Percentiles rank a stretch among this genome's conserved stretches.
These are phyloP conservation scores for Striga asiatica DNA, from an alignment of 257 asterid genomes.

Conservation along the genomic window DNA sequence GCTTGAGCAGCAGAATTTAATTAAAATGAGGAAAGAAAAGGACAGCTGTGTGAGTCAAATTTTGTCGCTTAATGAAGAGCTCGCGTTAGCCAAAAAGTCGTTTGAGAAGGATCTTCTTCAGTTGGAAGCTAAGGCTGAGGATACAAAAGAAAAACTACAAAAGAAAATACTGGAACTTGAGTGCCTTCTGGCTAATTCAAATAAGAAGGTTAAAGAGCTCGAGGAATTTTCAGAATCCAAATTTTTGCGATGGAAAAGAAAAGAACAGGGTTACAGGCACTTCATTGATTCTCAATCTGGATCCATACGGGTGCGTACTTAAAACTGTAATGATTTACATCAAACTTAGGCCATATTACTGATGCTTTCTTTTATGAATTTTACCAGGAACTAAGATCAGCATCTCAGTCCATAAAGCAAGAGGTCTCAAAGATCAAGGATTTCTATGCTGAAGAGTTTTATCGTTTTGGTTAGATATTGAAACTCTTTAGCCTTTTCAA, in stretches of 20 bases:
- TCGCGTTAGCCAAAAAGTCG: slow-evolving; percentile 34
- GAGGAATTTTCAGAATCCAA: slow-evolving; percentile 78
- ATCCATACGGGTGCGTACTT: slow-evolving; percentile 55
- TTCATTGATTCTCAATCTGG: slow-evolving; percentile 63
- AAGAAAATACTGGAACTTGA: slow-evolving; percentile 60
- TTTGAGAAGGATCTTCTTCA: slow-evolving; percentile 41
- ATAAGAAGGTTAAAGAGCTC: slow-evolving; percentile 63
- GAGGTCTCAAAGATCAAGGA: slow-evolving; percentile 56
- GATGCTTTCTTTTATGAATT: slow-evolving; percentile 13
- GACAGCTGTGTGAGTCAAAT: slow-evolving; percentile 44
- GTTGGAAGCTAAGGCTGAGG: slow-evolving; percentile 45
- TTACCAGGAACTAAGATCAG: slow-evolving; percentile 55
- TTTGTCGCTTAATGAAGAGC: slow-evolving; percentile 43
- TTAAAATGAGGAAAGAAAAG: slow-evolving; percentile 49
- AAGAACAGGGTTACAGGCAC: slow-evolving; percentile 58
- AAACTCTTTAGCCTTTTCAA: slow-evolving; percentile 4
- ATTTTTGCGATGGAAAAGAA: slow-evolving; percentile 57
- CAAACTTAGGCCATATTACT: not conserved
- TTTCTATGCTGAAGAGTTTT: slow-evolving; percentile 48
- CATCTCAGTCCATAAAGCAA: slow-evolving; percentile 65
- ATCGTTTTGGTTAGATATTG: slow-evolving; percentile 44
- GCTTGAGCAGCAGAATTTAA: slow-evolving; percentile 40
- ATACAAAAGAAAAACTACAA: slow-evolving; percentile 42
- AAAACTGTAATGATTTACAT: slow-evolving; percentile 13
- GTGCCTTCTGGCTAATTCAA: slow-evolving; percentile 48